Conservation (phyloP, 2,329 filamentous ascomycete genomes). For the Penicillium sp. region DNA sequence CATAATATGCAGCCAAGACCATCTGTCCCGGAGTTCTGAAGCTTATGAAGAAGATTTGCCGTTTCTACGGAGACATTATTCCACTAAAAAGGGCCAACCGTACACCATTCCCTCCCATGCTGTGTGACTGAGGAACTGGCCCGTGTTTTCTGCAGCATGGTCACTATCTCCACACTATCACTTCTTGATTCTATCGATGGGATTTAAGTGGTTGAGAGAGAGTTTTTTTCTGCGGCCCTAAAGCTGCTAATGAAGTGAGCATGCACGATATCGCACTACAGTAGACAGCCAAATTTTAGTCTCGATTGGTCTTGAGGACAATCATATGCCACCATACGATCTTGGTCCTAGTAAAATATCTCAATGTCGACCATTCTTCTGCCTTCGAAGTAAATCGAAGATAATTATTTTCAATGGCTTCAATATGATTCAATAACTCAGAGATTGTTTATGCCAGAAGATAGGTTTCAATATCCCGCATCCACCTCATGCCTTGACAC, state of each 20-base stretch:
- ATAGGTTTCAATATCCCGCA: neutral
- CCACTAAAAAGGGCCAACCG: neutral
- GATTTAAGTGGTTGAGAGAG: neutral
- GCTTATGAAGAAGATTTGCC: neutral
- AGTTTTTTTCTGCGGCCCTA: neutral
- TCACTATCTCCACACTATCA: conserved; percentile 4
- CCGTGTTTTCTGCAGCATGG: neutral
- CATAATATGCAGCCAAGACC: neutral
- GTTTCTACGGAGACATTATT: no score
- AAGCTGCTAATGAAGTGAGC: neutral
- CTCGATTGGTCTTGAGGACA: neutral
- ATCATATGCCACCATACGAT: neutral
- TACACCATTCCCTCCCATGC: neutral
- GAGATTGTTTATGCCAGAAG: neutral
- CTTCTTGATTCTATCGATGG: neutral
- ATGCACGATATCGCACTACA: neutral
- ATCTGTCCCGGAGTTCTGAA: neutral
- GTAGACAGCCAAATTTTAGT: neutral
- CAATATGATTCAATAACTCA: neutral
- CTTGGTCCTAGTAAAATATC: neutral
- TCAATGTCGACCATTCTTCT: neutral
- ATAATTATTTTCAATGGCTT: neutral
- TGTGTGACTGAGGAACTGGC: neutral
- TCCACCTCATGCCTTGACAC: neutral
- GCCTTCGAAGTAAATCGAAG: neutral